Percentiles rank a stretch among this genome's conserved stretches.
phyloP scores from a whole-genome alignment of 306 rosid genomes.

The Mimosa bimucronata region DNA sequence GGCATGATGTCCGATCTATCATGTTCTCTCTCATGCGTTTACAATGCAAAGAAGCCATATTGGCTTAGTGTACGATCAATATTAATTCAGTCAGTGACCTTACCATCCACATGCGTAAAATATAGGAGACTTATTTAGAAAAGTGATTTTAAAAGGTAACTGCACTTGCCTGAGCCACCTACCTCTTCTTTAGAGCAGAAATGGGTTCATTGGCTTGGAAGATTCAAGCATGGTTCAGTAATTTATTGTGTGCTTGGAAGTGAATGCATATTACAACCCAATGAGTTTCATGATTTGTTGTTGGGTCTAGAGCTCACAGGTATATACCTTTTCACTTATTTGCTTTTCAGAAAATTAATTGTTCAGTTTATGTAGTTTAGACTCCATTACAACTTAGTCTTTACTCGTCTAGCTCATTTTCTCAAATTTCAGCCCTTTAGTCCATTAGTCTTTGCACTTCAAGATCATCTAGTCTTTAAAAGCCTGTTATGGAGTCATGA shows the following conservation, averaged over 20 bases:
- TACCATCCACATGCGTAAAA: not conserved
- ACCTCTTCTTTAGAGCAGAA: constrained; percentile 20
- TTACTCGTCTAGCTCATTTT: no score
- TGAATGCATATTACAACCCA: not conserved
- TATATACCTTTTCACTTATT: not conserved
- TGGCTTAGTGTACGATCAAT: not conserved
- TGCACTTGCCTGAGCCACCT: constrained; percentile 14
- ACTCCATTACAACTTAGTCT: no score
- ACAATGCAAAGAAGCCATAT: not conserved
- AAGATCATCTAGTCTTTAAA: no score
- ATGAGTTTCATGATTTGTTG: not conserved
- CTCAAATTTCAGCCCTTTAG: not conserved
- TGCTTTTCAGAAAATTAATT: not conserved
- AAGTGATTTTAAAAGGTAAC: not conserved
- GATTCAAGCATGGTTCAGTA: constrained; percentile 3
- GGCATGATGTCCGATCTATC: not conserved
- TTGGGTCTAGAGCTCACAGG: constrained; percentile 8
- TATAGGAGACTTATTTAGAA: not conserved
- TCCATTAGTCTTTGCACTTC: not conserved
- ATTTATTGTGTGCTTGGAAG: constrained; percentile 12
- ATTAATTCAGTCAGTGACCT: not conserved
- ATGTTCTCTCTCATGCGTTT: not conserved
- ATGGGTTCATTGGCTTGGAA: constrained; percentile 17
- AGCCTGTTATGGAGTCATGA: no score
- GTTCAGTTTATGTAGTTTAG: no score